Percentiles rank a stretch among this genome's conserved stretches.
These are phyloP conservation scores for Aureobasidium subglaciale DNA, from an alignment of 2,329 filamentous ascomycete genomes.

Conservation along the genomic window DNA sequence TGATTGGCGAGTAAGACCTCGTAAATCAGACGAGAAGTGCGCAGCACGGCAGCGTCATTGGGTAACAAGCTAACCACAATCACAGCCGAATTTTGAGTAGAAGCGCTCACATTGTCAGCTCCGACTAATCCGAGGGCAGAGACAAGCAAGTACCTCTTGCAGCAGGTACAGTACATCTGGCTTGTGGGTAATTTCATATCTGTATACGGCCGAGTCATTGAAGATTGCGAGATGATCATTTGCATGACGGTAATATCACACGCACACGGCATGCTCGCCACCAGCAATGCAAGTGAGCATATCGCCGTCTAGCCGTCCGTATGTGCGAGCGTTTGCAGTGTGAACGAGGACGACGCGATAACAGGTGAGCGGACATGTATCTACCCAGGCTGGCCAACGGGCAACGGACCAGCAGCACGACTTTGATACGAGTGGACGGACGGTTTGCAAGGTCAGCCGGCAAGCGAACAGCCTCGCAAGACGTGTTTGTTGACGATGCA, in stretches of 20 bases:
- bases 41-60: slow-evolving; percentile 2
- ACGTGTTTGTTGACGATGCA: slow-evolving; percentile 9
- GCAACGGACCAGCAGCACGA: slow-evolving; percentile 9
- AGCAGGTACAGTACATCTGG: slow-evolving; percentile 4
- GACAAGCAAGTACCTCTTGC: background rate
- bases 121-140: background rate
- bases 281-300: background rate
- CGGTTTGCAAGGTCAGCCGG: slow-evolving; percentile 6
- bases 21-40: background rate
- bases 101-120: background rate
- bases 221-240: slow-evolving; percentile 9
- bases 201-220: slow-evolving; percentile 11
- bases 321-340: slow-evolving; percentile 12
- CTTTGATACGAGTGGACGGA: slow-evolving; percentile 4
- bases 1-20: background rate
- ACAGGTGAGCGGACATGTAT: slow-evolving; percentile 12
- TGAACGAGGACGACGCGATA: slow-evolving; percentile 13
- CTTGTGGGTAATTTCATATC: background rate
- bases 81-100: background rate
- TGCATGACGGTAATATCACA: background rate
- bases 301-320: background rate
- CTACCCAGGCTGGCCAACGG: slow-evolving; percentile 7
- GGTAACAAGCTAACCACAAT: slow-evolving; percentile 4
- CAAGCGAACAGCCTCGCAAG: background rate
- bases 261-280: slow-evolving; percentile 4